Base-by-base conservation (phyloP, 2,329 filamentous ascomycete genomes). In the Alternaria brassicicola region DNA sequence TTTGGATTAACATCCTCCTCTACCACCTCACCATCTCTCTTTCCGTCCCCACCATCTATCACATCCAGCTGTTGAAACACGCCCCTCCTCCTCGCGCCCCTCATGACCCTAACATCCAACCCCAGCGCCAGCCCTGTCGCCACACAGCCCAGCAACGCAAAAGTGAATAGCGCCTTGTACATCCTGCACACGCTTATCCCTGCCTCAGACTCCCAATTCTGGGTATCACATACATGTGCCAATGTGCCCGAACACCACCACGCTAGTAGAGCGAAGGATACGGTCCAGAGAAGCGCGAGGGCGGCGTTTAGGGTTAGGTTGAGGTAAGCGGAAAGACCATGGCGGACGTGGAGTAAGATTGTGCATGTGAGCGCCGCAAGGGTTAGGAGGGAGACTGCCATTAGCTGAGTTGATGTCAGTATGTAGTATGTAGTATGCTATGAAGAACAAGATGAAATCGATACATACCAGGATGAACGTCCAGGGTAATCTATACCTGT, bases 131-230 rank as follows among this genome's bases (percentile, higher is more conserved):
- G 73, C 52, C 84, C 69, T 31, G 83, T 82, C 3, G 81, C 77
- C 2, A 81, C 66, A 70, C 80, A 60, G 19, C 82, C 84, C 28
- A 83, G 61, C 26, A 85, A 66, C 4, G 80, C 78, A 69, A 88
- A 88, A 30, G 81, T 76, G 73, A 86, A 87, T n/a, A 87, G 75
- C 10, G 83, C 81, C 73, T 88, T 88, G 79, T 87, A 88, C 55
- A 81, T 76, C 52, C 82, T 75, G 68, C 85, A 88, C 45, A 88
- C 79, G 71, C 81, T 80, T 53, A 87, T 80, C 3, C 85, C 86
- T 3, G 80, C 79, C 1, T 81, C 78, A 31, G 81, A 81, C n/a
- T 80, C 79, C 85, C 85, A 88, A 69, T 81, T 80, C 19, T 74
- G 67, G 3, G 73, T 66, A 42, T 77, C 80, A 76, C 85, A 87